A percentile compares a stretch with the other conserved stretches of the same genome.
Evolutionary conservation across 83 land plant genomes (phyloP).

Genomic region (Picea engelmannii): DNA sequence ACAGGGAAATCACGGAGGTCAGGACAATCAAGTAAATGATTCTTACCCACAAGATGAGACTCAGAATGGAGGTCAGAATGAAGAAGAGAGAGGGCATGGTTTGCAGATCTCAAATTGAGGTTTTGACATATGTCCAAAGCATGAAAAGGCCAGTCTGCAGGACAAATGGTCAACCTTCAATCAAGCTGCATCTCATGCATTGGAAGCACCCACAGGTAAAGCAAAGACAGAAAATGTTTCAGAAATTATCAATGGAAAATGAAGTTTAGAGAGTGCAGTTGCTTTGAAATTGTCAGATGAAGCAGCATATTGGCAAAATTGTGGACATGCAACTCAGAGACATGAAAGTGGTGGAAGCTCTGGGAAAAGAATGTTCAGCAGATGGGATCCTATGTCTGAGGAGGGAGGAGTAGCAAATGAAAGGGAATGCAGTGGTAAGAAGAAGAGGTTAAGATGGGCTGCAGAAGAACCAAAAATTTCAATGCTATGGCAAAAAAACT

Average conservation of each 20-base stretch:
- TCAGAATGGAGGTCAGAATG: too few relatives aligned
- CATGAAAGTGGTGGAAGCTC: constrained; percentile 24
- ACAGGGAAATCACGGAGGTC: too few relatives aligned
- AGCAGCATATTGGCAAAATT: neutral
- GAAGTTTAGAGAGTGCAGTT: neutral
- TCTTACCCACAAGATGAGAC: too few relatives aligned
- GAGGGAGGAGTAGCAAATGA: neutral
- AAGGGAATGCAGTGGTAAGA: constrained; percentile 12
- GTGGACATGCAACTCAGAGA: neutral
- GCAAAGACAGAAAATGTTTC: neutral
- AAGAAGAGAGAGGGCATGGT: too few relatives aligned
- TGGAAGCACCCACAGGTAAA: neutral
- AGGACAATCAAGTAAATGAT: too few relatives aligned
- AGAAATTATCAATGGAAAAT: neutral
- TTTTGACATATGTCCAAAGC: too few relatives aligned
- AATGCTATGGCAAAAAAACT: constrained; percentile 28
- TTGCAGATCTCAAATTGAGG: too few relatives aligned
- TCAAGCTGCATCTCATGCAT: too few relatives aligned
- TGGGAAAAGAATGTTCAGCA: constrained; percentile 23
- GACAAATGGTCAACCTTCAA: too few relatives aligned
- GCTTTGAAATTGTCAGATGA: neutral
- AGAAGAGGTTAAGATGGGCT: constrained; percentile 30
- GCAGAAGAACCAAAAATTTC: constrained; percentile 14
- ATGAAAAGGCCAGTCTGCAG: too few relatives aligned
- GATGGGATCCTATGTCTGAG: constrained; percentile 8